A percentile compares a stretch with the other conserved stretches of the same genome.
Conservation (phyloP, 345 rosid genomes). For the Cochlearia excelsa region DNA sequence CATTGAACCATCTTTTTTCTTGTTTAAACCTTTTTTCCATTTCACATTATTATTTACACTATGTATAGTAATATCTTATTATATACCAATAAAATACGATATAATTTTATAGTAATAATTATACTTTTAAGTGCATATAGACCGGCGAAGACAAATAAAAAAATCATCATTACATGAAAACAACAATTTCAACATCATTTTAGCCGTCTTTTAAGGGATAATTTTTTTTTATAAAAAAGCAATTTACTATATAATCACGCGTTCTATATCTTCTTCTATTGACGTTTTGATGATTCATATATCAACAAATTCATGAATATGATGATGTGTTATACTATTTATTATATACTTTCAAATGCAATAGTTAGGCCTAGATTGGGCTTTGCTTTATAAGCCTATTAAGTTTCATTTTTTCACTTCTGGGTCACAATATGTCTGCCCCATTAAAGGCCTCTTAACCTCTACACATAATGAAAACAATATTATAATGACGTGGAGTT, state of each 20-base stretch:
- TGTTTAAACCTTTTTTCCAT: background rate
- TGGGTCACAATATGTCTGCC: too few relatives aligned
- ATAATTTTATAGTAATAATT: conserved; percentile 21
- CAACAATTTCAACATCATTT: conserved; percentile 37
- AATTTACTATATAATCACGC: conserved; percentile 28
- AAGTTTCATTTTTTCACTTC: too few relatives aligned
- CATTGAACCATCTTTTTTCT: conserved; percentile 14
- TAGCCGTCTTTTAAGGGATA: conserved; percentile 37
- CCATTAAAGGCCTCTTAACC: too few relatives aligned
- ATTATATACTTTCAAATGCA: too few relatives aligned
- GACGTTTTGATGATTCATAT: conserved; percentile 26
- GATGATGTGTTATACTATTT: background rate
- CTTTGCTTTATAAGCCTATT: too few relatives aligned
- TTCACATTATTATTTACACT: conserved; percentile 19
- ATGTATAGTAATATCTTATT: background rate
- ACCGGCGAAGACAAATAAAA: conserved; percentile 31
- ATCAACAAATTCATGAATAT: conserved; percentile 17
- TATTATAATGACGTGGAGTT: too few relatives aligned
- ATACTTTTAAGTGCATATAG: conserved; percentile 33
- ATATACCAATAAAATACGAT: conserved; percentile 28
- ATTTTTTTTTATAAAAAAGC: conserved; percentile 8
- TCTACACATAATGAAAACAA: too few relatives aligned
- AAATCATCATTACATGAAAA: conserved; percentile 32
- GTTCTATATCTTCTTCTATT: conserved; percentile 18
- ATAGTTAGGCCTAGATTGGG: too few relatives aligned